These are phyloP conservation scores for Mycena epipterygia DNA, from an alignment of 768 basidiomycete genomes.

Conservation along the genomic window DNA sequence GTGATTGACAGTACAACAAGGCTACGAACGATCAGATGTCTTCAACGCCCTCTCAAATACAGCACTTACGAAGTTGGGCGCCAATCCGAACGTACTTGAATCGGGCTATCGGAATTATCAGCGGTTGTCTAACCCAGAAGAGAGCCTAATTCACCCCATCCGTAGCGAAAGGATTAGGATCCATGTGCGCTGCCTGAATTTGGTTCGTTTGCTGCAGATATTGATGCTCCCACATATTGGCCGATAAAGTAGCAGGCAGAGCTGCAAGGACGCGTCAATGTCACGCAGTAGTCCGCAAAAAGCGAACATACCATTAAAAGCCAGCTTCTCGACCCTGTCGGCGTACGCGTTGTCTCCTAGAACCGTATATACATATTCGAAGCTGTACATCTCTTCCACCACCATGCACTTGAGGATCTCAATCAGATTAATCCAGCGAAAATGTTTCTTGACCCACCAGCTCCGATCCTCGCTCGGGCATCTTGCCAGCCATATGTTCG, in stretches of 20 bases:
- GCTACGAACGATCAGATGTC: constrained; percentile 12
- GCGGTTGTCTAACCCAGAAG: background rate
- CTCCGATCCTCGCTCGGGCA: constrained; percentile 28
- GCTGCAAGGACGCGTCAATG: constrained; percentile 4
- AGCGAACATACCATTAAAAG: constrained; percentile 26
- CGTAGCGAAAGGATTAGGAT: constrained; percentile 31
- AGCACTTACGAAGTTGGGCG: constrained; percentile 24
- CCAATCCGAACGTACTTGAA: constrained; percentile 25
- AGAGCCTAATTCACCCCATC: constrained; percentile 17
- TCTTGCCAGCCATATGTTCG: constrained; percentile 28
- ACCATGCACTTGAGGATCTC: constrained; percentile 24
- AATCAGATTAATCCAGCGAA: background rate
- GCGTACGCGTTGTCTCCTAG: constrained; percentile 30
- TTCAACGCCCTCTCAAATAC: background rate
- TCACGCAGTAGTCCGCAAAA: background rate
- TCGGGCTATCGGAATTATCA: constrained; percentile 10
- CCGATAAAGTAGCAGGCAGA: constrained; percentile 24
- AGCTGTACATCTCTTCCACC: constrained; percentile 32
- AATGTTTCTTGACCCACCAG: constrained; percentile 12
- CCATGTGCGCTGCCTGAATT: constrained; percentile 24
- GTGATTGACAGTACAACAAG: constrained; percentile 33
- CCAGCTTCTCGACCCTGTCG: constrained; percentile 30
- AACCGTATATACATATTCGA: constrained; percentile 29
- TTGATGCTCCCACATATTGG: constrained; percentile 32
- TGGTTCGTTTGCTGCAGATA: constrained; percentile 35